Evolutionary conservation across 441 rosid genomes (phyloP).

Genomic region (Euphorbia celastroides): DNA sequence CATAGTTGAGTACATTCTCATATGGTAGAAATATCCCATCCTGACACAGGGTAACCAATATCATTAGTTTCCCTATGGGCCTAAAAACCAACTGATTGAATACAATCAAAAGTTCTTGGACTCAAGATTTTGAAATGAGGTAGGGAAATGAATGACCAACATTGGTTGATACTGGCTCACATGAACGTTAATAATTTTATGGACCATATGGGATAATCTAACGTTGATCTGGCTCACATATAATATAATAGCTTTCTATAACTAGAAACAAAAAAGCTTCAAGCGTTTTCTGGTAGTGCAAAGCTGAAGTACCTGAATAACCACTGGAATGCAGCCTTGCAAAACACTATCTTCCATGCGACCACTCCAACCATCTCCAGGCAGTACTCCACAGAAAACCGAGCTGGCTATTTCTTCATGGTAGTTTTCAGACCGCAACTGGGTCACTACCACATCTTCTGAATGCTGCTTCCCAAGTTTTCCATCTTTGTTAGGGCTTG

Average conservation of each 20-base stretch:
- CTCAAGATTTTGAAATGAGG: neutral
- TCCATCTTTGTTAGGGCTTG: slow-evolving; percentile 83
- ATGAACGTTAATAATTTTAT: neutral
- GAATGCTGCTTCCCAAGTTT: slow-evolving; percentile 87
- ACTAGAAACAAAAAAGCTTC: neutral
- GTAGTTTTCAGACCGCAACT: slow-evolving; percentile 56
- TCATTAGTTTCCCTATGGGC: neutral
- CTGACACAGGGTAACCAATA: slow-evolving; percentile 33
- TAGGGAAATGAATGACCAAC: neutral
- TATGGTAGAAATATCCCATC: slow-evolving; percentile 93
- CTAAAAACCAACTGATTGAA: neutral
- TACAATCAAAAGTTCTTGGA: neutral
- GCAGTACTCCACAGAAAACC: slow-evolving; percentile 83
- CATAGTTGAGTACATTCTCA: slow-evolving; percentile 86
- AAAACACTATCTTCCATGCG: slow-evolving; percentile 97
- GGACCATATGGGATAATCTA: neutral
- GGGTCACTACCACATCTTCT: slow-evolving; percentile 69
- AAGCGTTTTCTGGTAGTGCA: neutral
- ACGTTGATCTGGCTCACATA: no score
- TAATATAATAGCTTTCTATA: neutral
- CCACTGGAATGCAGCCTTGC: slow-evolving; percentile 96
- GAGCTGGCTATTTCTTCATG: slow-evolving; percentile 72
- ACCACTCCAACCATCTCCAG: slow-evolving; percentile 99
- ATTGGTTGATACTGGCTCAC: neutral
- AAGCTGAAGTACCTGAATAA: slow-evolving; percentile 68